These are phyloP conservation scores for Achlya hypogyna DNA, from an alignment of 352 stramenopile species.

Conservation along the genomic window DNA sequence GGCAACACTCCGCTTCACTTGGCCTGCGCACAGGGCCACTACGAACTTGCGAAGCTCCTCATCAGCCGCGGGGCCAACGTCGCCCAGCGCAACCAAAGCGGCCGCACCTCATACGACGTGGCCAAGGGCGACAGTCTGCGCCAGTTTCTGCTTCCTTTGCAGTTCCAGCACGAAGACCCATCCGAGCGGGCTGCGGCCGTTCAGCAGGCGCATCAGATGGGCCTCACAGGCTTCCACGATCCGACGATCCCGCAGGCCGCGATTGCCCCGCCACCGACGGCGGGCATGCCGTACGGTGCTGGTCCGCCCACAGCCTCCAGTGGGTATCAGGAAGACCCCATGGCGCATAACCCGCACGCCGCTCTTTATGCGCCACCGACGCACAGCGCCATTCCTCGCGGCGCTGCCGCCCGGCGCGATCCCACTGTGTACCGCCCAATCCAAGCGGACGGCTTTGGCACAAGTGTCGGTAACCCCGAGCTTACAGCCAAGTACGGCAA, in stretches of 20 bases:
- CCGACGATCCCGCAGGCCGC: constrained; percentile 28
- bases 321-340: constrained; percentile 3
- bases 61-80: constrained; percentile 65
- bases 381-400: constrained; percentile 70
- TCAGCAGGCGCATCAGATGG: constrained; percentile 27
- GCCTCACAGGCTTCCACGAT: constrained; percentile 66
- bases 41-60: constrained; percentile 66
- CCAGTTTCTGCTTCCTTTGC: constrained; percentile 76
- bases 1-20: constrained; percentile 80
- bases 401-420: constrained; percentile 37
- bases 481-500: constrained; percentile 87
- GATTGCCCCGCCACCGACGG: constrained; percentile 21
- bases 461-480: constrained; percentile 80
- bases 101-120: constrained; percentile 73
- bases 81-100: constrained; percentile 65
- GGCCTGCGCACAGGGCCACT: constrained; percentile 62
- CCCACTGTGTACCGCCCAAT: constrained; percentile 74
- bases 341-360: constrained; percentile 36
- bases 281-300: constrained; percentile 34
- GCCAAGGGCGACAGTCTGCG: constrained; percentile 77
- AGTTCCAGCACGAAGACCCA: constrained; percentile 62
- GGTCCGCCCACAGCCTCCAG: neutral
- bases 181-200: constrained; percentile 9
- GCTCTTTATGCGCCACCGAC: constrained; percentile 61
- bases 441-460: constrained; percentile 82